These are phyloP conservation scores for Pseudozyma sp. DNA, from an alignment of 1,284 basidiomycete species.

Conservation along the genomic window DNA sequence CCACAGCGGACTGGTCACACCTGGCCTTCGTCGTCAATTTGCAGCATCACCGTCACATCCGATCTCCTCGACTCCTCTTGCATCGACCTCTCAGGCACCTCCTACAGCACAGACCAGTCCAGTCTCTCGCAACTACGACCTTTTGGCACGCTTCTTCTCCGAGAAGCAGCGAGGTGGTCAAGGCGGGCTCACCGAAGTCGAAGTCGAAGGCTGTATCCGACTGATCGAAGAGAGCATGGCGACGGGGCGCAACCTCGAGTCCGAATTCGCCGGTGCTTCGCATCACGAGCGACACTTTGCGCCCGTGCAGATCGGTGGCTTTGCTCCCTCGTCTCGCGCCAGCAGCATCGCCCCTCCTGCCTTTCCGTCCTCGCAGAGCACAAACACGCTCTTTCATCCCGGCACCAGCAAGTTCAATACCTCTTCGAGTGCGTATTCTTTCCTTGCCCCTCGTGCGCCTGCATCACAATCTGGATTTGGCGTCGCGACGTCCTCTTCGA, in stretches of 20 bases:
- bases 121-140: constrained; percentile 56
- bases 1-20: constrained; percentile 36
- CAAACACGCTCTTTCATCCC: constrained; percentile 39
- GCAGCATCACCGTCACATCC: not conserved
- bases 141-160: constrained; percentile 58
- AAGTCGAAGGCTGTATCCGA: constrained; percentile 54
- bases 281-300: constrained; percentile 10
- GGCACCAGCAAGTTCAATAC: constrained; percentile 28
- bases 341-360: constrained; percentile 39
- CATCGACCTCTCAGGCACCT: constrained; percentile 21
- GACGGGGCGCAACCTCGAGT: constrained; percentile 38
- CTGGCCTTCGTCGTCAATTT: constrained; percentile 41
- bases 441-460: constrained; percentile 41
- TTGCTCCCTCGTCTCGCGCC: constrained; percentile 30
- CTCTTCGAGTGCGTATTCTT: constrained; percentile 41
- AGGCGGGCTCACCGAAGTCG: constrained; percentile 52
- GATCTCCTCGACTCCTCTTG: constrained; percentile 11
- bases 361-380: constrained; percentile 33
- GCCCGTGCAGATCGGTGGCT: constrained; percentile 7
- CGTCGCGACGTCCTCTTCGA: constrained; percentile 12
- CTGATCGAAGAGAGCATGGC: constrained; percentile 58
- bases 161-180: constrained; percentile 52
- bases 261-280: constrained; percentile 25
- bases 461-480: constrained; percentile 13
- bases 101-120: constrained; percentile 33